These are phyloP conservation scores for Yamadazyma nakazawae DNA, from an alignment of 805 yeast genomes.

Conservation along the genomic window DNA sequence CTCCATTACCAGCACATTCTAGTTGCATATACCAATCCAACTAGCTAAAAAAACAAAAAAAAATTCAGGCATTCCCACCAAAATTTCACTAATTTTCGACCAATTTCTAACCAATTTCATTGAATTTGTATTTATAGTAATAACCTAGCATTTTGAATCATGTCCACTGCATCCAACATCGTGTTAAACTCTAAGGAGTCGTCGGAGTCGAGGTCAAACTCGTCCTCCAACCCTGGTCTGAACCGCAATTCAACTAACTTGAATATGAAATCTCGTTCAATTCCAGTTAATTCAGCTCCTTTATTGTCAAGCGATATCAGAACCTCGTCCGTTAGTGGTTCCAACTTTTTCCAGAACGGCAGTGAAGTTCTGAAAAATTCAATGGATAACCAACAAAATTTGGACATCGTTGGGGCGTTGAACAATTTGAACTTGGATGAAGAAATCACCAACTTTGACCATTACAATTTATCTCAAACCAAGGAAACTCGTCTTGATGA, in stretches of 20 bases:
- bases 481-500: background rate
- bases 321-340: slow-evolving; percentile 7
- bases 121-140: background rate
- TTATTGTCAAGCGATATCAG: slow-evolving; percentile 7
- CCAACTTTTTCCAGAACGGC: slow-evolving; percentile 19
- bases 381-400: slow-evolving; percentile 14
- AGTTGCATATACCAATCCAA: background rate
- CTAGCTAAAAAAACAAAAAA: background rate
- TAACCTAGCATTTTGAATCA: background rate
- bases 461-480: slow-evolving; percentile 2
- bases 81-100: no score
- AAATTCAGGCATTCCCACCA: background rate
- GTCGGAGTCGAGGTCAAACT: background rate
- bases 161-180: slow-evolving; percentile 2
- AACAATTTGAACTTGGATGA: slow-evolving; percentile 45
- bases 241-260: slow-evolving; percentile 3
- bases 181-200: background rate
- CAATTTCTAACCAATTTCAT: background rate
- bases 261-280: slow-evolving; percentile 5
- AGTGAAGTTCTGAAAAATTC: background rate
- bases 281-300: slow-evolving; percentile 10
- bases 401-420: slow-evolving; percentile 49
- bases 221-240: background rate
- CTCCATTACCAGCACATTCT: background rate
- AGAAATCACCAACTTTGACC: slow-evolving; percentile 19